Evolutionary conservation across 2,329 filamentous ascomycete genomes (phyloP).

Genomic region (Meredithiella fracta): DNA sequence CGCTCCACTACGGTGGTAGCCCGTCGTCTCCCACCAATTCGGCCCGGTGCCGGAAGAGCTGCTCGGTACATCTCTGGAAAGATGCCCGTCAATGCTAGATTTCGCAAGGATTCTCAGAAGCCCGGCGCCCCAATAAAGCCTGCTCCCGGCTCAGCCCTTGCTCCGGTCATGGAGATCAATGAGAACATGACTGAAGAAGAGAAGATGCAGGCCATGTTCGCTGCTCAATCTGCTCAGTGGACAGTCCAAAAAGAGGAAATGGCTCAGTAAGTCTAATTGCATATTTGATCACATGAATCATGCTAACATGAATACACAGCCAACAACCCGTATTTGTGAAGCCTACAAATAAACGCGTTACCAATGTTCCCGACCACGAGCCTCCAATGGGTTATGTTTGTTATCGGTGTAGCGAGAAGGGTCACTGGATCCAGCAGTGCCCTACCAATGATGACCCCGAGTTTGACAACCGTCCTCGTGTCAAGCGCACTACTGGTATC

Average conservation of each 20-base stretch:
- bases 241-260: slow-evolving; percentile 84
- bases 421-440: slow-evolving; percentile 97
- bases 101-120: slow-evolving; percentile 40
- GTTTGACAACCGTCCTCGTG: slow-evolving; percentile 80
- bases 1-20: slow-evolving; percentile 89
- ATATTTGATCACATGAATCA: slow-evolving; percentile 11
- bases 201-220: slow-evolving; percentile 81
- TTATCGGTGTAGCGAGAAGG: slow-evolving; percentile 90
- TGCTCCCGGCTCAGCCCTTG: slow-evolving; percentile 40
- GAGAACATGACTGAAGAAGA: slow-evolving; percentile 83
- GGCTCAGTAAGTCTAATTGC: slow-evolving; percentile 45
- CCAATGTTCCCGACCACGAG: slow-evolving; percentile 77
- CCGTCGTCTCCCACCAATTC: slow-evolving; percentile 64
- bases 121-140: slow-evolving; percentile 61
- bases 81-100: slow-evolving; percentile 41
- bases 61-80: slow-evolving; percentile 93
- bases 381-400: slow-evolving; percentile 90
- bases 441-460: slow-evolving; percentile 97
- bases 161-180: slow-evolving; percentile 49
- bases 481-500: slow-evolving; percentile 94
- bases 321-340: slow-evolving; percentile 45
- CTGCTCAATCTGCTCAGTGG: slow-evolving; percentile 81
- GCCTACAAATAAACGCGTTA: slow-evolving; percentile 43
- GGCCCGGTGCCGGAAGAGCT: slow-evolving; percentile 75
- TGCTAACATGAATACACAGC: slow-evolving; percentile 26